Conservation (phyloP, 108 stramenopile species). For the Nitzschia putrida region DNA sequence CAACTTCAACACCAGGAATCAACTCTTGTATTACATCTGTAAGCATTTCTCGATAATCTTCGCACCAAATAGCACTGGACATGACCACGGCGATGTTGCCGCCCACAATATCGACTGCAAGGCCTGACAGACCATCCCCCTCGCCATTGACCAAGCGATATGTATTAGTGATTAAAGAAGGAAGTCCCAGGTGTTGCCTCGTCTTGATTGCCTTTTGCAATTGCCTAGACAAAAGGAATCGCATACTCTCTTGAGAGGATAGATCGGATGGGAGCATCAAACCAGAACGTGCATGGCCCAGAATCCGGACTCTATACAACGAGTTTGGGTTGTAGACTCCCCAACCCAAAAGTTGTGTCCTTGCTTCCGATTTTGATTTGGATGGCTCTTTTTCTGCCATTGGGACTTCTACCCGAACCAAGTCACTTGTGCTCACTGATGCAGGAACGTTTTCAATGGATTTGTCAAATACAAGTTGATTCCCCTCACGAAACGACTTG, state of each 20-base stretch:
- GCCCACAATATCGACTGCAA: constrained; percentile 90
- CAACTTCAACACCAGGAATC: constrained; percentile 48
- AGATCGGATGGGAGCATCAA: constrained; percentile 10
- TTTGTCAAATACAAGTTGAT: constrained; percentile 67
- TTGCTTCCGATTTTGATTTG: constrained; percentile 35
- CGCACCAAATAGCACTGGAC: constrained; percentile 91
- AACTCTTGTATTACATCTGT: constrained; percentile 40
- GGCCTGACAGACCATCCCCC: constrained; percentile 90
- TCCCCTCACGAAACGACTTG: constrained; percentile 71
- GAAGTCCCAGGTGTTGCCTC: constrained; percentile 42
- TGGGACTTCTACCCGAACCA: constrained; percentile 65
- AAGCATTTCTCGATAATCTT: constrained; percentile 74
- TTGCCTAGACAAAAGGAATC: constrained; percentile 53
- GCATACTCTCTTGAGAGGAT: constrained; percentile 16
- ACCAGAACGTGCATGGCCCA: constrained; percentile 56
- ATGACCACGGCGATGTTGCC: constrained; percentile 72
- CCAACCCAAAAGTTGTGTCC: constrained; percentile 64
- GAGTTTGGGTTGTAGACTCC: constrained; percentile 86
- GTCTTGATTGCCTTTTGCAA: constrained; percentile 60
- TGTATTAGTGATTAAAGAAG: constrained; percentile 57
- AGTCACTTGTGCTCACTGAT: constrained; percentile 35
- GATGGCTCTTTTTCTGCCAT: constrained; percentile 4
- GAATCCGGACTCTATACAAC: constrained; percentile 80
- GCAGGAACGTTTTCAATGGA: constrained; percentile 54
- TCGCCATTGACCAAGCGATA: constrained; percentile 93